Conservation (phyloP, 2,329 filamentous ascomycete species). For the Cytospora mali region DNA sequence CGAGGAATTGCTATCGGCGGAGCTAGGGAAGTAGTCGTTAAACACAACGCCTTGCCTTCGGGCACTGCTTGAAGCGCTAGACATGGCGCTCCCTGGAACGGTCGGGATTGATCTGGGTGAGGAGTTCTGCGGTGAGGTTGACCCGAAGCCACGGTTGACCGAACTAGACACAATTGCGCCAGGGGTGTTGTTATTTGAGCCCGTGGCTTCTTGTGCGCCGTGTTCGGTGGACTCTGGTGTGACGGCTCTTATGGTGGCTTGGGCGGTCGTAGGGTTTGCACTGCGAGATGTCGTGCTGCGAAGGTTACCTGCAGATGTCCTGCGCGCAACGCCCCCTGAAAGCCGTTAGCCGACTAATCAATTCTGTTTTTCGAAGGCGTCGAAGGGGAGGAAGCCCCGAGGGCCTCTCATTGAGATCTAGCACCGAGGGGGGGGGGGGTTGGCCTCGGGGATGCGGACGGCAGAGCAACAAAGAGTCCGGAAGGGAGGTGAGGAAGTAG, state of each 20-base stretch:
- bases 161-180: constrained; percentile 22
- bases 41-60: constrained; percentile 62
- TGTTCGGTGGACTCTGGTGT: constrained; percentile 61
- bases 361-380: not conserved
- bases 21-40: constrained; percentile 55
- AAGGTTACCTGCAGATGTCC: constrained; percentile 35
- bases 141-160: constrained; percentile 38
- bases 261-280: constrained; percentile 32
- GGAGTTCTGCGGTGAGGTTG: constrained; percentile 48
- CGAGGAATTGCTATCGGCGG: constrained; percentile 51
- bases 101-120: constrained; percentile 49
- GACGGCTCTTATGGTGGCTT: constrained; percentile 62
- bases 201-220: constrained; percentile 31
- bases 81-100: constrained; percentile 40
- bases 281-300: constrained; percentile 35
- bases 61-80: constrained; percentile 31
- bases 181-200: constrained; percentile 29
- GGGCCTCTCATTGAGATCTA: not conserved
- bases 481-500: constrained; percentile 10
- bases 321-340: constrained; percentile 24
- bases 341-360: constrained; percentile 5
- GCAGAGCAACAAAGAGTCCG: not conserved
- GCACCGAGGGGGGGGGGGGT: not conserved
- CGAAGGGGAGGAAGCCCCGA: not conserved
- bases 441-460: not conserved